phyloP scores from a whole-genome alignment of 2,329 filamentous ascomycete species.

The Cercospora sp. region DNA sequence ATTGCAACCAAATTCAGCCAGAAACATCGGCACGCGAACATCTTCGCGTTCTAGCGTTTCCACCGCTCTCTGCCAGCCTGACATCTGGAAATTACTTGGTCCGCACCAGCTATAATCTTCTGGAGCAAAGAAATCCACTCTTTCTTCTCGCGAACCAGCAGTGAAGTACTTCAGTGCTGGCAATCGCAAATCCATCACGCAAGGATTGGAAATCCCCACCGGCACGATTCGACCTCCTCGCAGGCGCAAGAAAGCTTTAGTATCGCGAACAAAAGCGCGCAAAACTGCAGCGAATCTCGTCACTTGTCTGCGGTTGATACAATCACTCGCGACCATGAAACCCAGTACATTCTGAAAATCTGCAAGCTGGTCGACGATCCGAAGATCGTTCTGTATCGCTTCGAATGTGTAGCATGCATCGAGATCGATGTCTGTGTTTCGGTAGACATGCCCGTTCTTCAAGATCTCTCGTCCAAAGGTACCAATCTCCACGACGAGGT shows the following conservation, averaged over 20 bases:
- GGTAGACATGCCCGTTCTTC: not conserved
- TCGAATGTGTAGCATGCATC: conserved; percentile 12
- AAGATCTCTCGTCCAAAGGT: conserved; percentile 5
- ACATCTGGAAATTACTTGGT: conserved; percentile 23
- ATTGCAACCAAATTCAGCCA: conserved; percentile 23
- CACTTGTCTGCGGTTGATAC: not conserved
- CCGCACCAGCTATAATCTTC: conserved; percentile 23
- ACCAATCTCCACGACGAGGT: conserved; percentile 25
- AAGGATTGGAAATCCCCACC: conserved; percentile 17
- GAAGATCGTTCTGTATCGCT: conserved; percentile 14
- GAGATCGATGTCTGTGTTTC: conserved; percentile 12
- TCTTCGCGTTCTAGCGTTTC: conserved; percentile 1
- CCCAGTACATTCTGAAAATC: conserved; percentile 26
- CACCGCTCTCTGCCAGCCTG: conserved; percentile 26
- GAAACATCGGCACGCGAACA: conserved; percentile 23
- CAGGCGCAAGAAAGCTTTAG: conserved; percentile 21
- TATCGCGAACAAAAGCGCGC: conserved; percentile 26
- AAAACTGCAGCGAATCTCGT: conserved; percentile 24
- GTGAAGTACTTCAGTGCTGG: conserved; percentile 23
- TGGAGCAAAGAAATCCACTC: conserved; percentile 23
- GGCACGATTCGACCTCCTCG: conserved; percentile 19
- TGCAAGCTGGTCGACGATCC: conserved; percentile 23
- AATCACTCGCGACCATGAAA: conserved; percentile 17
- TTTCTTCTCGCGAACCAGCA: conserved; percentile 15
- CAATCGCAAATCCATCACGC: not conserved